Evolutionary conservation across 2,329 filamentous ascomycete species (phyloP), one percentile per base, ranked within the genome.

Genomic region (Raffaelea arxii): DNA sequence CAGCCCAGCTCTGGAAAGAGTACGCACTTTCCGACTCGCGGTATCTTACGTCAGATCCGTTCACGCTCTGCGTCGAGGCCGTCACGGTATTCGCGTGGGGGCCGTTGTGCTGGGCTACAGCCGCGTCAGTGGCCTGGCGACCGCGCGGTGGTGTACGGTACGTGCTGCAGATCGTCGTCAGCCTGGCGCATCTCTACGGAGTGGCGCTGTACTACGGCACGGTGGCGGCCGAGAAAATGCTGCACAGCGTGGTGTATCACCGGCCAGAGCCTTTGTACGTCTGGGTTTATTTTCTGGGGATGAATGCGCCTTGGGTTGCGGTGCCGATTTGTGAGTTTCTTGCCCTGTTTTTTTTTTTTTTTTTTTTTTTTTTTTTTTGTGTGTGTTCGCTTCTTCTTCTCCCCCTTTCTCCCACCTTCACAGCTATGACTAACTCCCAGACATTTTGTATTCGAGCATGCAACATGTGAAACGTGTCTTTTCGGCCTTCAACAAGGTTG

Each of bases 1-100:
- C 90, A 47, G 86, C 83, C 3, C 87, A 95, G 67, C 70, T 94
- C 39, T 95, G 89, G 89, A 95, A 95, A 61, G 89, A 95, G 64
- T 95, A 95, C 61, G 75, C 86, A 3, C 73, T 90, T 27, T 90
- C 86, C 3, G 89, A 95, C 66, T 94, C 88, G 46, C 76, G 89
- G 38, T 95, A 95, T 59, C 69, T 95, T 55, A 89, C 83, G 3
- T 80, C 81, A 18, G 85, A 92, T 59, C 75, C 82, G 1, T 89
- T 94, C 57, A 88, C 92, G 55, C 69, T 94, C n/a, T 90, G 85
- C 62, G 82, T 94, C 63, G 89, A 95, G 70, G 79, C 75, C 18
- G 78, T 94, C 51, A 94, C 89, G 1, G 80, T 80, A 76, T 57
- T 77, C 32, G 57, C 69, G 37, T 80, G 75, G 75, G 80, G 77